Evolutionary conservation across 805 yeast species (phyloP).

Genomic region (Schwanniomyces sp.): DNA sequence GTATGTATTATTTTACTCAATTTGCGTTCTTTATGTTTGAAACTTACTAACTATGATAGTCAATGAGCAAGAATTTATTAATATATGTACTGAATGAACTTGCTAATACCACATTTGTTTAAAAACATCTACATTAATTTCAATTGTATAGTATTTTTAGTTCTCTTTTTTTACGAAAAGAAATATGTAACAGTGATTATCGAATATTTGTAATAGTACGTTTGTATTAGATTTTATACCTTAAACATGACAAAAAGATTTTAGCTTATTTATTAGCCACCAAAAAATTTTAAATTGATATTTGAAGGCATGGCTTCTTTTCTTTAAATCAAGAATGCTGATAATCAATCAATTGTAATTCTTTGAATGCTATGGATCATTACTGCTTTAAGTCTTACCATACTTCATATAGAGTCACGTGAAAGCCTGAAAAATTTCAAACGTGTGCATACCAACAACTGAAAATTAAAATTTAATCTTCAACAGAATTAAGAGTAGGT

Average conservation of each 20-base stretch:
- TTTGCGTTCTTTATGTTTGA: background rate
- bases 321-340: too few relatives aligned
- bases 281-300: too few relatives aligned
- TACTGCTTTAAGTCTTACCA: too few relatives aligned
- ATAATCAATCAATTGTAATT: too few relatives aligned
- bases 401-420: background rate
- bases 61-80: constrained; percentile 85
- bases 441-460: background rate
- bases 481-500: background rate
- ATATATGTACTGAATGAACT: constrained; percentile 70
- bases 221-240: too few relatives aligned
- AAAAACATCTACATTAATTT: background rate
- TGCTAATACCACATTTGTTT: background rate
- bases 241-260: too few relatives aligned
- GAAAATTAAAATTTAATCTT: constrained; percentile 1
- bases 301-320: too few relatives aligned
- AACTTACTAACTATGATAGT: constrained; percentile 41
- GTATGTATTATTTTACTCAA: constrained; percentile 31
- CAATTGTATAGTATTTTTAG: constrained; percentile 1
- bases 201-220: too few relatives aligned
- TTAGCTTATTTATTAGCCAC: too few relatives aligned
- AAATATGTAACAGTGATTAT: background rate
- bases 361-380: too few relatives aligned
- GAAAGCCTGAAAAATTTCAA: background rate
- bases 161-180: background rate